Percentiles rank a stretch among this genome's conserved stretches.
These are phyloP conservation scores for Apostasia ramifera DNA, from an alignment of 106 monocot species.

Conservation along the genomic window DNA sequence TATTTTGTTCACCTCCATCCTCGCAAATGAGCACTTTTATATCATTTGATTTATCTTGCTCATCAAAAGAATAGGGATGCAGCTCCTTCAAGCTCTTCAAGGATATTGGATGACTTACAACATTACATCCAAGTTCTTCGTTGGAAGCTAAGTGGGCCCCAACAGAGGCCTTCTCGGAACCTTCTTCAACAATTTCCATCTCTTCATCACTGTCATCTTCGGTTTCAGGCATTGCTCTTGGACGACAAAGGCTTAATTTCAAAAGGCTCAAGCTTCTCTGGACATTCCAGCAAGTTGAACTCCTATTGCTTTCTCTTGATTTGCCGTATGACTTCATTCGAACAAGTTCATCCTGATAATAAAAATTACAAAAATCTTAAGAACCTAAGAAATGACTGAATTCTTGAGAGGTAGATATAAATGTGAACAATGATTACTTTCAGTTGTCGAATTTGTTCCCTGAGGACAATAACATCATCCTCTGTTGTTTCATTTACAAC, in stretches of 20 bases:
- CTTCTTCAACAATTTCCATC: slow-evolving; percentile 84
- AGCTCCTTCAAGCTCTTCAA: slow-evolving; percentile 1
- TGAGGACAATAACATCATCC: slow-evolving; percentile 72
- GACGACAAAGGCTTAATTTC: slow-evolving; percentile 56
- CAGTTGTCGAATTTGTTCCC: slow-evolving; percentile 73
- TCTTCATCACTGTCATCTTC: slow-evolving; percentile 74
- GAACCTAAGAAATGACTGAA: not conserved
- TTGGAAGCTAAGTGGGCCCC: slow-evolving; percentile 11
- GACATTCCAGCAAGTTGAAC: slow-evolving; percentile 70
- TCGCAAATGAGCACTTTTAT: not conserved
- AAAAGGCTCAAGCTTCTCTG: slow-evolving; percentile 65
- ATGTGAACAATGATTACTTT: slow-evolving; percentile 34
- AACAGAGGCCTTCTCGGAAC: slow-evolving; percentile 38
- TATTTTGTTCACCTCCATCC: not conserved
- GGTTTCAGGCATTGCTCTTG: slow-evolving; percentile 23
- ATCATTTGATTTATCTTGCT: not conserved
- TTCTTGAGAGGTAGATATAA: not conserved
- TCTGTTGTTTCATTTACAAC: slow-evolving; percentile 75
- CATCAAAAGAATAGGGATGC: not conserved
- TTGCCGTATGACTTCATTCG: slow-evolving; percentile 62
- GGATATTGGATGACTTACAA: not conserved
- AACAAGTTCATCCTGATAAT: slow-evolving; percentile 56
- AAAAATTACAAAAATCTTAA: not conserved
- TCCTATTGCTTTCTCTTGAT: slow-evolving; percentile 25
- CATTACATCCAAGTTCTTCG: slow-evolving; percentile 1